These are phyloP conservation scores for Triticum turgidum DNA, from an alignment of 176 grass and related monocot genomes.

Conservation along the genomic window DNA sequence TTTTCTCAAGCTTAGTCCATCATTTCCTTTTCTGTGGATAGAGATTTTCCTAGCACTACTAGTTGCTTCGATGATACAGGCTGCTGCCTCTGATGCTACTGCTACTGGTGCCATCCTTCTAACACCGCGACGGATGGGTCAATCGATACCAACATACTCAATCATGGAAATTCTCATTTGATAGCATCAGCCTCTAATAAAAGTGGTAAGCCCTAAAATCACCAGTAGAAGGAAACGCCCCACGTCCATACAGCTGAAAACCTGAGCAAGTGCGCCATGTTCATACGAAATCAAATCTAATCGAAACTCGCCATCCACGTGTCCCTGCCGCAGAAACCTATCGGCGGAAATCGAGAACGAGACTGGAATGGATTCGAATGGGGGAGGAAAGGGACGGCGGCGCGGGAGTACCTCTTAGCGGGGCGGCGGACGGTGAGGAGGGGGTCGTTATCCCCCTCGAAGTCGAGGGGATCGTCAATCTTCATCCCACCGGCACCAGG, in stretches of 20 bases:
- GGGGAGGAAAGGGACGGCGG: not conserved
- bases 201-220: conserved; percentile 6
- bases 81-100: too few relatives aligned
- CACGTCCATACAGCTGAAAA: not conserved
- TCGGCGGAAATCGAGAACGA: not conserved
- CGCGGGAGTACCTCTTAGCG: conserved; percentile 54
- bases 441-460: conserved; percentile 76
- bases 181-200: not conserved
- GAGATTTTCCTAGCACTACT: too few relatives aligned
- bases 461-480: conserved; percentile 75
- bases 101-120: too few relatives aligned
- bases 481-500: not conserved
- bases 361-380: not conserved
- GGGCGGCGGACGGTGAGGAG: conserved; percentile 34
- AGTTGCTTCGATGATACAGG: too few relatives aligned
- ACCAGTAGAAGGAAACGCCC: not conserved
- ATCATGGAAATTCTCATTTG: not conserved
- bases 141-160: too few relatives aligned
- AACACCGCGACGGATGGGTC: too few relatives aligned
- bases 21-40: too few relatives aligned
- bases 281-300: not conserved
- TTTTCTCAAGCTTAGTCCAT: too few relatives aligned
- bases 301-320: not conserved
- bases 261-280: not conserved
- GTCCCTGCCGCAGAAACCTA: not conserved